phyloP scores from a whole-genome alignment of 2,329 filamentous ascomycete species.

The Cordyceps fumosorosea region DNA sequence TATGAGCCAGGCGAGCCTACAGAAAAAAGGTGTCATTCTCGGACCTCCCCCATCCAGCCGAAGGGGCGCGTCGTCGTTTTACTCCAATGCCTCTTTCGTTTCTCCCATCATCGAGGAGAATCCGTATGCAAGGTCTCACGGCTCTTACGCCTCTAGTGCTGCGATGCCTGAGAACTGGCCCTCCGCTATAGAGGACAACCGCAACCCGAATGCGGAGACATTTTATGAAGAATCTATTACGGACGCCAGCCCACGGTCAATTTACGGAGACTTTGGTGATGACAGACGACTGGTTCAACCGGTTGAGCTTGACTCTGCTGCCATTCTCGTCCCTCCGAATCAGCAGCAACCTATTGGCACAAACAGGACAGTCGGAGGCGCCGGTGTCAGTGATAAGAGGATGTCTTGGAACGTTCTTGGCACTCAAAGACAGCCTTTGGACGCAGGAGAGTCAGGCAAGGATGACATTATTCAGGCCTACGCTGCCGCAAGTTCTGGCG shows the following conservation, averaged over 20 bases:
- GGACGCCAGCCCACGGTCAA: conserved; percentile 36
- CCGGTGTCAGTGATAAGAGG: conserved; percentile 16
- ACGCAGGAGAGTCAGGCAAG: conserved; percentile 9
- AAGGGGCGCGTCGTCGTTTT: conserved; percentile 56
- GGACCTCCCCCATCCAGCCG: conserved; percentile 56
- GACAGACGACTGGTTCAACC: conserved; percentile 41
- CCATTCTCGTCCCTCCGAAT: background rate
- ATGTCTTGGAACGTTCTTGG: conserved; percentile 5
- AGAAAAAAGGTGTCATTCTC: conserved; percentile 45
- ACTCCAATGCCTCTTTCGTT: conserved; percentile 60
- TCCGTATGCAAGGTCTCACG: conserved; percentile 48
- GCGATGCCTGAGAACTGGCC: conserved; percentile 66
- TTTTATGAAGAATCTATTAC: conserved; percentile 44
- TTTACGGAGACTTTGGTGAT: conserved; percentile 43
- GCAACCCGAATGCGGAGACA: conserved; percentile 40
- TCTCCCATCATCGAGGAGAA: conserved; percentile 72
- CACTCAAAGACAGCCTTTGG: conserved; percentile 8
- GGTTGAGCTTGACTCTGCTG: conserved; percentile 18
- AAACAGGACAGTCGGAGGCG: background rate
- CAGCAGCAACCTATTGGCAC: background rate
- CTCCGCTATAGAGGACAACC: conserved; percentile 34
- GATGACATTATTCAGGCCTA: conserved; percentile 39
- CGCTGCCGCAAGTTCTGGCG: conserved; percentile 40
- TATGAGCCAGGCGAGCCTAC: conserved; percentile 21
- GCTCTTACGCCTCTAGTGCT: conserved; percentile 65